These are phyloP conservation scores for Ustanciosporium gigantosporum DNA, from an alignment of 1,284 basidiomycete species.

Conservation along the genomic window DNA sequence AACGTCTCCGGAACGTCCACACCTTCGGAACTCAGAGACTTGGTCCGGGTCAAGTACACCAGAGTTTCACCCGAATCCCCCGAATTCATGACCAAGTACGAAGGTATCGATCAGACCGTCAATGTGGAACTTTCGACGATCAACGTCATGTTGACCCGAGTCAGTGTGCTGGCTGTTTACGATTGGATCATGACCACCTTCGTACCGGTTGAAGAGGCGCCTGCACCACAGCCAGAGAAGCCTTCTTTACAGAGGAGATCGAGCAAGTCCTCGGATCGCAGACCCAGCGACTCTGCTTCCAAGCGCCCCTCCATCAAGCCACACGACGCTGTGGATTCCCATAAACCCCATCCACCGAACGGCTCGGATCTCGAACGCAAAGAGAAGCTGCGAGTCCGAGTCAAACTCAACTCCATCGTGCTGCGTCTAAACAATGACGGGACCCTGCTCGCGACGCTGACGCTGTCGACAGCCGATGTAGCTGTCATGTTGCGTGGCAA, in stretches of 20 bases:
- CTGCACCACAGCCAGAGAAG: background rate
- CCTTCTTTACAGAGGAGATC: slow-evolving; percentile 14
- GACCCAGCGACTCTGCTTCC: slow-evolving; percentile 24
- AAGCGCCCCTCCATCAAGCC: slow-evolving; percentile 24
- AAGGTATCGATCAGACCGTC: slow-evolving; percentile 85
- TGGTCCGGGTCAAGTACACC: slow-evolving; percentile 81
- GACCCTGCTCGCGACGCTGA: slow-evolving; percentile 78
- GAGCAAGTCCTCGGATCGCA: slow-evolving; percentile 27
- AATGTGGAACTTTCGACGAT: slow-evolving; percentile 90
- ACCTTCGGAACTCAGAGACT: slow-evolving; percentile 63
- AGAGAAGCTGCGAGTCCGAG: slow-evolving; percentile 78
- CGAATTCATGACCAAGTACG: slow-evolving; percentile 79
- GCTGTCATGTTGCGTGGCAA: slow-evolving; percentile 75
- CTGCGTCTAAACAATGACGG: slow-evolving; percentile 79
- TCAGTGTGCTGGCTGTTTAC: slow-evolving; percentile 87
- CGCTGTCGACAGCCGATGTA: slow-evolving; percentile 88
- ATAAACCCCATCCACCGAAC: slow-evolving; percentile 10
- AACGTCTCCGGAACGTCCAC: slow-evolving; percentile 15
- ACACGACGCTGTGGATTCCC: slow-evolving; percentile 4
- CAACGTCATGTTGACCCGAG: slow-evolving; percentile 84
- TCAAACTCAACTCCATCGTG: slow-evolving; percentile 86
- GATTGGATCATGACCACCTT: slow-evolving; percentile 89
- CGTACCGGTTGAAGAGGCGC: slow-evolving; percentile 28
- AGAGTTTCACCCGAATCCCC: slow-evolving; percentile 83
- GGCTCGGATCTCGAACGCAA: slow-evolving; percentile 20